These are phyloP conservation scores for Nemania diffusa DNA, from an alignment of 2,329 filamentous ascomycete genomes.

Conservation along the genomic window DNA sequence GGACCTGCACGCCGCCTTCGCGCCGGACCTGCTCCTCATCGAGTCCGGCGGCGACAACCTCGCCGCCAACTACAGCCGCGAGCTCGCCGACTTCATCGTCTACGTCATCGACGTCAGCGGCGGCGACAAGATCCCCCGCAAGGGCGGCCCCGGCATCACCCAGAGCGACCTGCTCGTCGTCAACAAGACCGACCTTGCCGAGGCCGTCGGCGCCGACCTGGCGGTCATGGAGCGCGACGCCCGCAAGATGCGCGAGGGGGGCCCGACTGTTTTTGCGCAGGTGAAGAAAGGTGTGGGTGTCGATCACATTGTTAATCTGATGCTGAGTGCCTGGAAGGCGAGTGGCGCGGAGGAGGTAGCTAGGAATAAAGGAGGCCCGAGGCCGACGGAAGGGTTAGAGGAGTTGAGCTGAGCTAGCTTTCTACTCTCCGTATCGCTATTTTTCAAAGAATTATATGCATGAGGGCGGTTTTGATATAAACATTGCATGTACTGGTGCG, in stretches of 20 bases:
- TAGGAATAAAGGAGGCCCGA: constrained; percentile 65
- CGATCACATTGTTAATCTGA: constrained; percentile 86
- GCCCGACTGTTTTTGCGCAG: constrained; percentile 94
- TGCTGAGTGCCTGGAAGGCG: constrained; percentile 91
- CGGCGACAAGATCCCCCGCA: constrained; percentile 95
- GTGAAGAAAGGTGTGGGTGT: constrained; percentile 93
- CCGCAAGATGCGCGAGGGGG: constrained; percentile 92
- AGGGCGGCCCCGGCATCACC: constrained; percentile 96
- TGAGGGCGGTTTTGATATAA: neutral
- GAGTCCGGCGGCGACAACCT: constrained; percentile 97
- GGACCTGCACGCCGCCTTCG: constrained; percentile 83
- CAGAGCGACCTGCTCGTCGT: constrained; percentile 93
- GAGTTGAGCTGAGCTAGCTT: constrained; percentile 47
- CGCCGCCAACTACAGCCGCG: constrained; percentile 93
- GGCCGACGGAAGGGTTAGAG: constrained; percentile 66
- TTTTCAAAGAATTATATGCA: neutral
- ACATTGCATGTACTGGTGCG: neutral
- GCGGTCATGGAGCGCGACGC: constrained; percentile 95
- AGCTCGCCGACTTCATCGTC: constrained; percentile 96
- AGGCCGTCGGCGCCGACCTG: constrained; percentile 89
- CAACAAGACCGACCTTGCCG: constrained; percentile 96
- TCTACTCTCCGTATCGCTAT: neutral
- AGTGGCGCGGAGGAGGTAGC: constrained; percentile 78
- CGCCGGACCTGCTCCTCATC: constrained; percentile 87
- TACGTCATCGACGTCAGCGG: constrained; percentile 98